Evolutionary conservation across 2,329 filamentous ascomycete genomes (phyloP), one percentile per base, ranked within the genome.

Genomic region (Akanthomyces lecanii): DNA sequence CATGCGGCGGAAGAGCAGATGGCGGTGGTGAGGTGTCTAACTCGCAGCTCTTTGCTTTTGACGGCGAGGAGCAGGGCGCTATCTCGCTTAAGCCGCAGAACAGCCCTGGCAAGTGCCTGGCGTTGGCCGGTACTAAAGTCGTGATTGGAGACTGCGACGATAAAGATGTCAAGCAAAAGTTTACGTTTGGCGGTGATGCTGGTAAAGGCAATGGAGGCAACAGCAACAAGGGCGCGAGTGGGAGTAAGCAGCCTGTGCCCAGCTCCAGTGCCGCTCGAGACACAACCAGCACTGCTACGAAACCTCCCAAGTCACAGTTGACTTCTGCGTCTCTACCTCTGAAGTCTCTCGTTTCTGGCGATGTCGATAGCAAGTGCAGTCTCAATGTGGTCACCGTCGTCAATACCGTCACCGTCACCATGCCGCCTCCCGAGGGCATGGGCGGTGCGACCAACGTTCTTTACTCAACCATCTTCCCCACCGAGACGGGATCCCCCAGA

Each of bases 1-100:
- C 83, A 12, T 87, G 84, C 65, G 84, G 83, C 57, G 83, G 83
- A 18, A 76, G 83, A 45, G 83, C 83, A 23, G 84, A 82, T 64
- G 83, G 83, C 51, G 72, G 77, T 23, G 82, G 83, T 16, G 66
- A 71, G 5, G 80, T 82, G 2, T 80, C 81, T 7, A 72, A 78
- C 59, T 85, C 82, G 0, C 83, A 85, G 69, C 72, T 82, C 2
- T 85, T 84, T 65, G 70, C 74, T 14, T 82, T 82, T 63, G 73
- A 76, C 30, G 78, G 77, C 23, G 71, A 71, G 33, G 33, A 36
- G 8, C 69, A 74, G 18, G 78, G 76, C 0, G 75, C 81, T 0
- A 69, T 82, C 21, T 68, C 76, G 1, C 68, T 85, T 2, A 70
- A 74, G n/a, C 82, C 82, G 0, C 64, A 71, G 54, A 84, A 83